Percentiles rank a stretch among this genome's conserved stretches.
Evolutionary conservation across 257 asterid genomes (phyloP).

Genomic region (Lithospermum erythrorhizon): DNA sequence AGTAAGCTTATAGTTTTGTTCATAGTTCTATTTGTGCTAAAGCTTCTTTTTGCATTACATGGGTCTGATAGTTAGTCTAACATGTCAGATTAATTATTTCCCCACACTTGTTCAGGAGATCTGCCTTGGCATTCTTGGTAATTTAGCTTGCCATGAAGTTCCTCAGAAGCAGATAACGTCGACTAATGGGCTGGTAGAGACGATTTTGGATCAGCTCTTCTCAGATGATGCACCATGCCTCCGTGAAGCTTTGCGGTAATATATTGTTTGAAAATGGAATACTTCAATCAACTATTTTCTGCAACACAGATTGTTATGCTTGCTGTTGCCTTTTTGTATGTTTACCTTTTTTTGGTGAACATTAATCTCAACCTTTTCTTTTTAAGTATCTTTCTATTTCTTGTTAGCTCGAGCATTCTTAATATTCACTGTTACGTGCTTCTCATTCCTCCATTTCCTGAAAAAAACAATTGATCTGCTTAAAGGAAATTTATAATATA

Average conservation of each 20-base stretch:
- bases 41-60: background rate
- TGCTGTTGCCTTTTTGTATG: background rate
- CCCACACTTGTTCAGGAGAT: constrained; percentile 61
- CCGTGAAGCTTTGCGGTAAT: constrained; percentile 77
- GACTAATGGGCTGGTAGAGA: constrained; percentile 50
- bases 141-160: constrained; percentile 84
- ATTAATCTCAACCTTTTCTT: too few relatives aligned
- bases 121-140: constrained; percentile 83
- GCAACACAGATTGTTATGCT: constrained; percentile 1
- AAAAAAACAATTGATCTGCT: too few relatives aligned
- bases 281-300: background rate
- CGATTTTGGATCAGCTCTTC: constrained; percentile 57
- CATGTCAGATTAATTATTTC: constrained; percentile 3
- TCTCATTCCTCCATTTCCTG: too few relatives aligned
- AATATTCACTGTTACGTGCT: too few relatives aligned
- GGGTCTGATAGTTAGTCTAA: background rate
- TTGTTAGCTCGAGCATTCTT: background rate
- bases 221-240: constrained; percentile 74
- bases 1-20: constrained; percentile 31
- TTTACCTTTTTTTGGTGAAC: constrained; percentile 1
- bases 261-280: constrained; percentile 1
- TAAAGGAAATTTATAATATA: background rate
- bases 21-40: constrained; percentile 7
- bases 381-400: too few relatives aligned
- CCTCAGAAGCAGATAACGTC: constrained; percentile 41